Evolutionary conservation across 441 rosid species (phyloP), one percentile per base, ranked within the genome.

Genomic region (Iberis amara): DNA sequence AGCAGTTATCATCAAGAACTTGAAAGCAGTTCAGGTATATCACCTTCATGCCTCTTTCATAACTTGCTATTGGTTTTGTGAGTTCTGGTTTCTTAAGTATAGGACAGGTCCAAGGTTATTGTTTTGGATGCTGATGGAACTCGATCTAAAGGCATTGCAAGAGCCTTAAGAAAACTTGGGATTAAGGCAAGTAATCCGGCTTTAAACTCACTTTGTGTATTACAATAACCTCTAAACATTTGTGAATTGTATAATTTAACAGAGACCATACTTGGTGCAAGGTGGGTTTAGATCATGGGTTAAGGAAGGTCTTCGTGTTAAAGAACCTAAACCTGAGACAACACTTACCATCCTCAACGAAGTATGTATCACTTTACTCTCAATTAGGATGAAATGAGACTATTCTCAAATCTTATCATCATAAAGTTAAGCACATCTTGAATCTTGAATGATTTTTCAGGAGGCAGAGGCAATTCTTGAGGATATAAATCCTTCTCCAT

Each of bases 21-120:
- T 91, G 71, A 91, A 87, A 74, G 45, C 52, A 62, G 76, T 91
- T 76, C 70, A 74, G 82, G 98, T 91, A 66, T 69, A 55, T 51
- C 12, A 64, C 26, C 41, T 28, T 28, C 32, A 60, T 55, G 11
- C 14, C 15, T 51, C 65, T 68, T 61, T 21, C 5, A 1, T 41
- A 55, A 47, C 49, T 60, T 42, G 7, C 10, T 35, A 15, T 30
- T 7, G 36, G 18, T 57, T 50, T 44, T 48, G 15, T 50, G 53
- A 48, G 15, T 52, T 45, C 7, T n/a, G 28, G 13, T 28, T 43
- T 44, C 53, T 12, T 18, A 32, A 57, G 27, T 77, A 88, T 82
- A 92, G 97, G 99, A 77, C 89, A 86, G 96, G 73, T 92, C 88
- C 52, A 84, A 76, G 88, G 86, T 92, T 59, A 86, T 92, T 64